A percentile compares a stretch with the other conserved stretches of the same genome.
Evolutionary conservation across 2,329 filamentous ascomycete species (phyloP).

Genomic region (Diaporthe ilicicola): DNA sequence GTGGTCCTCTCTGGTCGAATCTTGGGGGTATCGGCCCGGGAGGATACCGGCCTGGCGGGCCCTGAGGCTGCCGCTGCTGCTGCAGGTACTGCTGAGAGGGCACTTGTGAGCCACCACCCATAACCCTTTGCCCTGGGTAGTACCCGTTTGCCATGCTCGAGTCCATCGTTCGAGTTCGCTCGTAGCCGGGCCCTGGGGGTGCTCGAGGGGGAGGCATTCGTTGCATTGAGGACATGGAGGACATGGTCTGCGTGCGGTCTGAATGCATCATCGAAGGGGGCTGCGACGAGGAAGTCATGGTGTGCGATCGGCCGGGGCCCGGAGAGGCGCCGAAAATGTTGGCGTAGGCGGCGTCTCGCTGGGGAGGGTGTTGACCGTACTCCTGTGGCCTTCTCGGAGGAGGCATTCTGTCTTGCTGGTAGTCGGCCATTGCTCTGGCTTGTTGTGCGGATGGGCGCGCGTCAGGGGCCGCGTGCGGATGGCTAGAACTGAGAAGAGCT

Average conservation of each 20-base stretch:
- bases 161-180: conserved; percentile 54
- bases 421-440: conserved; percentile 63
- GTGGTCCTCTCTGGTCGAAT: conserved; percentile 67
- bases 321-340: conserved; percentile 93
- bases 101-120: conserved; percentile 57
- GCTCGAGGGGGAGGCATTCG: conserved; percentile 69
- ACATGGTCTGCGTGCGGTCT: conserved; percentile 84
- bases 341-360: conserved; percentile 90
- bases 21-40: conserved; percentile 65
- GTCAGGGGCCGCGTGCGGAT: conserved; percentile 25
- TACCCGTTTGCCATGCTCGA: conserved; percentile 59
- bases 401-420: conserved; percentile 61
- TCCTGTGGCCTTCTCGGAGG: conserved; percentile 46
- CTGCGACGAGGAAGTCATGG: conserved; percentile 83
- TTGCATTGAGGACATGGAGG: conserved; percentile 65
- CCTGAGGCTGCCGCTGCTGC: conserved; percentile 52
- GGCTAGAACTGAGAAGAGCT: conserved; percentile 31
- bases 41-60: conserved; percentile 50
- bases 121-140: conserved; percentile 61
- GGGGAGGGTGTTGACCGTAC: conserved; percentile 34
- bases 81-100: conserved; percentile 58
- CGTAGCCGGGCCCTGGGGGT: conserved; percentile 48
- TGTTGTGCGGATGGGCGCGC: conserved; percentile 25
- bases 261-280: conserved; percentile 58
- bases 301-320: conserved; percentile 89